Evolutionary conservation across 169 alveolate genomes (phyloP), one percentile per base, ranked within the genome.

Genomic region (Besnoitia besnoiti): DNA sequence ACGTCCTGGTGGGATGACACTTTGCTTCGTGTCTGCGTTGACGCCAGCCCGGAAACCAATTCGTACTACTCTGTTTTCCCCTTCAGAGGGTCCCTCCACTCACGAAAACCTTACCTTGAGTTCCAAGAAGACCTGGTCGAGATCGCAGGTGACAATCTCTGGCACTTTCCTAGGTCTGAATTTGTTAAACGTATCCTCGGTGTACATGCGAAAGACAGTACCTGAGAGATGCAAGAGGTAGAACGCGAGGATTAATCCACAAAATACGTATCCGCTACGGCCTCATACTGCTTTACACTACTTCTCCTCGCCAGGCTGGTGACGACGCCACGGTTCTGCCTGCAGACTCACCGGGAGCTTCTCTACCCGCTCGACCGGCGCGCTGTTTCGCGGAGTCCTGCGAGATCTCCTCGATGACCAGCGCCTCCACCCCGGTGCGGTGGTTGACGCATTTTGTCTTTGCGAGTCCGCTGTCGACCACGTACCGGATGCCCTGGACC

Each of bases 291-390:
- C n/a, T n/a, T n/a, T n/a, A n/a, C n/a, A n/a, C n/a, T n/a, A n/a
- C n/a, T n/a, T n/a, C n/a, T n/a, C n/a, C n/a, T n/a, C n/a, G n/a
- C n/a, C n/a, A n/a, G n/a, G n/a, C n/a, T n/a, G n/a, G n/a, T n/a
- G n/a, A n/a, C n/a, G n/a, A n/a, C n/a, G n/a, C n/a, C n/a, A n/a
- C 37, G 46, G 55, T 39, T 37, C 50, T 37, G 67, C 8, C 4
- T 5, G 35, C 30, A 33, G 77, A 30, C 85, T 21, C 37, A 92
- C 94, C 94, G 50, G 91, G 94, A 7, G 82, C 90, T 47, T 92
- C 94, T 37, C 94, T 30, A 30, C 99, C 99, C 0, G 99, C 99
- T 92, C 99, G 97, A 24, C 99, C 99, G 37, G 99, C 99, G 85
- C 99, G 98, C 97, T 99, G 99, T 92, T 98, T 97, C 1, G 99